phyloP scores from a whole-genome alignment of 257 asterid genomes.

The Buddleja alternifolia region DNA sequence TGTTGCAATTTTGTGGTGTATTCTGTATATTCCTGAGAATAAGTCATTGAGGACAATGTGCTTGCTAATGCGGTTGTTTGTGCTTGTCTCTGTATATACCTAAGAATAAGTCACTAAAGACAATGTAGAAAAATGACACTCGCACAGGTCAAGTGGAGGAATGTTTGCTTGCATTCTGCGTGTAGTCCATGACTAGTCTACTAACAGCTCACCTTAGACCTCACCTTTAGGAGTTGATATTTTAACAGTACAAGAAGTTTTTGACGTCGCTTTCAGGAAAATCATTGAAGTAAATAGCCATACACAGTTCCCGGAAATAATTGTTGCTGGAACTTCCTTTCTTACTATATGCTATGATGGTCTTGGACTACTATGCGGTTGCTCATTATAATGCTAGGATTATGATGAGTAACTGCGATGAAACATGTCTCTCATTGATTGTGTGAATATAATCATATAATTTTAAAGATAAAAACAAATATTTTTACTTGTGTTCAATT shows the following conservation, averaged over 20 bases:
- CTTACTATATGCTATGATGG: constrained; percentile 1
- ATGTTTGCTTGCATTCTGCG: constrained; percentile 7
- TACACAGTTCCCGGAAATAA: neutral
- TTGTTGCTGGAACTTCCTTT: constrained; percentile 10
- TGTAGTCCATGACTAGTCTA: neutral
- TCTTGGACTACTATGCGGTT: neutral
- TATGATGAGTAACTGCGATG: neutral
- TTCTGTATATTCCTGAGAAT: constrained; percentile 4
- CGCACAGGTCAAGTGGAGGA: constrained; percentile 4
- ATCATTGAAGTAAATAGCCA: no score
- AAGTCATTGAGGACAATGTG: no score
- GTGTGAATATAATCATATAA: no score
- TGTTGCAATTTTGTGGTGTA: neutral
- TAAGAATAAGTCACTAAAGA: neutral
- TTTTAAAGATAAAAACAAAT: neutral
- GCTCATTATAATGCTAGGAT: constrained; percentile 6
- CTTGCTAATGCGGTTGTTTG: no score
- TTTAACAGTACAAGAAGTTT: no score
- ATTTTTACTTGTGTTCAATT: neutral
- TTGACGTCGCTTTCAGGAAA: no score
- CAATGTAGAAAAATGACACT: constrained; percentile 6
- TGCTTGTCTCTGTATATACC: constrained; percentile 10
- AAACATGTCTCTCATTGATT: neutral
- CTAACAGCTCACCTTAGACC: neutral
- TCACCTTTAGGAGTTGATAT: no score